These are phyloP conservation scores for Pholiota adiposa DNA, from an alignment of 1,284 basidiomycete genomes.

Conservation along the genomic window DNA sequence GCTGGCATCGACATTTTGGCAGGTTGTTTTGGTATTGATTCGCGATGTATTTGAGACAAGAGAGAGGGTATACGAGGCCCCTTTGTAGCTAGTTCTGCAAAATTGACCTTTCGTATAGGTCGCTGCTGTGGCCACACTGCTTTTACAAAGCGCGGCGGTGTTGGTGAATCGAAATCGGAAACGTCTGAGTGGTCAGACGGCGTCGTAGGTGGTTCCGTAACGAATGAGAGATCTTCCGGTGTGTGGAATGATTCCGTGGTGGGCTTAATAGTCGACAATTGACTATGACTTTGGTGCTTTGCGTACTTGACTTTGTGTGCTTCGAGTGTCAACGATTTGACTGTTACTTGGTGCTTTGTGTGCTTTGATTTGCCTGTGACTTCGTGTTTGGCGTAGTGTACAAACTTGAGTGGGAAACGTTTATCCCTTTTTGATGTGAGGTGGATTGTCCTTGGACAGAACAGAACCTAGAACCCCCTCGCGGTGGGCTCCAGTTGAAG, in stretches of 20 bases:
- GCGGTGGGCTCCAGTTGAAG: too few relatives aligned
- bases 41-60: neutral
- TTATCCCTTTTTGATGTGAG: neutral
- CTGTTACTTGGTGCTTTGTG: too few relatives aligned
- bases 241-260: too few relatives aligned
- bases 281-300: too few relatives aligned
- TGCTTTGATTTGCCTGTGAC: too few relatives aligned
- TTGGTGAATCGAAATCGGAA: neutral
- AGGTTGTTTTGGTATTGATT: neutral
- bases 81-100: neutral
- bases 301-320: too few relatives aligned
- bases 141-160: neutral
- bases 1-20: constrained; percentile 3
- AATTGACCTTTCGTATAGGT: neutral
- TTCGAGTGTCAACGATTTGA: too few relatives aligned
- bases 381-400: neutral
- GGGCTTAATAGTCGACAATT: too few relatives aligned
- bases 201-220: neutral
- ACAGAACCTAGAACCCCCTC: constrained; percentile 12
- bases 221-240: too few relatives aligned
- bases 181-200: neutral
- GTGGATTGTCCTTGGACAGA: neutral
- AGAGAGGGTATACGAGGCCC: neutral
- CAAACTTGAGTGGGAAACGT: neutral
- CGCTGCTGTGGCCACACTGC: neutral